Evolutionary conservation across 2,329 filamentous ascomycete genomes (phyloP), one percentile per base, ranked within the genome.

Genomic region (Bipolaris bicolor): DNA sequence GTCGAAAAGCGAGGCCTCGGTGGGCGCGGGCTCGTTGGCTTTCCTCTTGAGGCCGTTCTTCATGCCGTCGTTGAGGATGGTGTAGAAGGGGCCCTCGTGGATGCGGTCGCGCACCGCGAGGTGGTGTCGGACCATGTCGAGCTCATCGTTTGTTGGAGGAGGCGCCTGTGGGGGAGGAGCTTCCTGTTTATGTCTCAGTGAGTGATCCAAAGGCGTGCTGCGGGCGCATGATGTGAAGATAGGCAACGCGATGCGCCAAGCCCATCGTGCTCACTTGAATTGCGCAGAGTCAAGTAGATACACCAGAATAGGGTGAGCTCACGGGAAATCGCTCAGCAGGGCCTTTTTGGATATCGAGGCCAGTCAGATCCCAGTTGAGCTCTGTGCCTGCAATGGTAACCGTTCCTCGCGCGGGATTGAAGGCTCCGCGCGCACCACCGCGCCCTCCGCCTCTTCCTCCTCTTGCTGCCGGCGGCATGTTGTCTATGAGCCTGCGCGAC

Each of bases 61-160:
- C 76, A 65, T 78, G 55, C 80, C 78, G 68, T 83, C 76, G 57
- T 78, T 81, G 5, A 86, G 77, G 16, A 84, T 78, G 0, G 83
- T 82, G 73, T 86, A 88, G 60, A 86, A 82, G 0, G 86, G 84
- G 0, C 86, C 86, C 45, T 86, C 82, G 64, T 86, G 84, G 55
- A 85, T 81, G 43, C 78, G 78, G 45, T 83, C 81, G 61, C 84
- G 83, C 4, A 87, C 73, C 1, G 72, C 72, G 7, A 83, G 80
- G 66, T 83, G 84, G 56, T 80, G 71, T 49, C 82, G 76, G 48
- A 86, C 77, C 58, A 81, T 77, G 4, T 68, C 68, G 53, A 76
- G 75, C 74, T 88, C 86, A 46, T 67, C 60, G 9, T 65, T 63
- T 37, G 73, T 76, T n/a, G 81, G 71, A 13, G 80, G 72, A 15